Conservation (phyloP, 257 asterid species). For the Orobanche coerulescens region DNA sequence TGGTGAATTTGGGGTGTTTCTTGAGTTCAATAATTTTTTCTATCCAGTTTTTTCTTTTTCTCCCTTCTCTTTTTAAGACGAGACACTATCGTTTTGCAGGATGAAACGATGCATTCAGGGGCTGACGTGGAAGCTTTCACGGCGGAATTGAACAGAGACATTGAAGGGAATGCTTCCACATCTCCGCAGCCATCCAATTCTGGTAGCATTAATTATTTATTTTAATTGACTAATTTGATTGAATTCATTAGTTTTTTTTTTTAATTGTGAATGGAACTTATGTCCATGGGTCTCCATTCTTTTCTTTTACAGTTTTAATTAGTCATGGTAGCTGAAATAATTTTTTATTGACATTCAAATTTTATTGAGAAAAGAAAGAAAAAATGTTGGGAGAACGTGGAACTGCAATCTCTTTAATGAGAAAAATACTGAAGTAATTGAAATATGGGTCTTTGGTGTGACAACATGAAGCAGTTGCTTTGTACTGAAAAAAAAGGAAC, state of each 20-base stretch:
- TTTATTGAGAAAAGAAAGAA: not conserved
- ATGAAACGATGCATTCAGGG: constrained; percentile 92
- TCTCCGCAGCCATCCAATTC: constrained; percentile 54
- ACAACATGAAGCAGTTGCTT: no score
- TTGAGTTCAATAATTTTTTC: constrained; percentile 2
- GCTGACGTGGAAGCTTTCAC: constrained; percentile 95
- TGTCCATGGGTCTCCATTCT: no score
- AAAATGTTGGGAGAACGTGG: not conserved
- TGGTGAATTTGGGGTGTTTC: not conserved
- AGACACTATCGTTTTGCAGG: no score
- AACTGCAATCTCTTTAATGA: not conserved
- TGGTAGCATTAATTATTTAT: constrained; percentile 29
- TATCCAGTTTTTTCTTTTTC: not conserved
- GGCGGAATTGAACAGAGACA: constrained; percentile 83
- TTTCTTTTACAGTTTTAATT: no score
- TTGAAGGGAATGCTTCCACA: constrained; percentile 59
- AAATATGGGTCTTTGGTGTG: not conserved
- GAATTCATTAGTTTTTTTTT: not conserved
- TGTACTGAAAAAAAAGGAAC: no score
- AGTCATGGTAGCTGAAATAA: no score
- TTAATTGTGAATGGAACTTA: no score
- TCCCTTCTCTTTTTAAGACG: no score
- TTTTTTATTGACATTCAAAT: no score
- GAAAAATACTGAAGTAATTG: no score
- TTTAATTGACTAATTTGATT: not conserved